phyloP scores from a whole-genome alignment of 164 flowering plant genomes.

The Vitis vinifera region ASM3070453v1 NC_081814.1:18653501-18654000 shows the following conservation, averaged over 20 bases:
- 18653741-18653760: constrained; percentile 1
- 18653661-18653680: constrained; percentile 35
- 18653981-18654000: constrained; percentile 36
- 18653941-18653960: constrained; percentile 33
- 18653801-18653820: not conserved
- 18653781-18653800: not conserved
- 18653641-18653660: not conserved
- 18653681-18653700: constrained; percentile 21
- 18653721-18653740: not conserved
- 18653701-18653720: not conserved
- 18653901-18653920: constrained; percentile 41
- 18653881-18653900: constrained; percentile 28
- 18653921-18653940: constrained; percentile 40
- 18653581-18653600: constrained; percentile 14
- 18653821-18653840: constrained; percentile 27
- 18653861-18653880: constrained; percentile 33
- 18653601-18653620: not conserved
- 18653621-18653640: not conserved
- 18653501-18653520: constrained; percentile 22
- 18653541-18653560: constrained; percentile 10
- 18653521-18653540: constrained; percentile 28
- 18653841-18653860: constrained; percentile 40
- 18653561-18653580: constrained; percentile 24
- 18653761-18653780: constrained; percentile 9
- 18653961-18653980: constrained; percentile 29